Percentiles rank a stretch among this genome's conserved stretches.
Conservation (phyloP, 305 asterid genomes). For the Fraxinus paxiana region DNA sequence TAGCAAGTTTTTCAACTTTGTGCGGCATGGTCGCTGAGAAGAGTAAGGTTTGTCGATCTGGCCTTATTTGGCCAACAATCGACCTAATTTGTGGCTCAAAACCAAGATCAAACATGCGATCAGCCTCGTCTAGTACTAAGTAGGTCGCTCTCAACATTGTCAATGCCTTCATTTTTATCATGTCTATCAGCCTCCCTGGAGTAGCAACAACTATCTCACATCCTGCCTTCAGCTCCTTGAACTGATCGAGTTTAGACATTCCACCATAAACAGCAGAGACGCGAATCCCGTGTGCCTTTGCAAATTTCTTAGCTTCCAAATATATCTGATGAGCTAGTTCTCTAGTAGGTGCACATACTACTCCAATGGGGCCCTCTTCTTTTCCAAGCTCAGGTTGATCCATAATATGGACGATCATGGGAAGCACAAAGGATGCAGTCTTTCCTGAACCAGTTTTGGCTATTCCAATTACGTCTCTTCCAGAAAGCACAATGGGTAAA, state of each 20-base stretch:
- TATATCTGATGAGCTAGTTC: slow-evolving; percentile 94
- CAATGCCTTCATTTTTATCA: slow-evolving; percentile 91
- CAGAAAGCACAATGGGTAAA: slow-evolving; percentile 84
- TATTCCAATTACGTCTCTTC: slow-evolving; percentile 90
- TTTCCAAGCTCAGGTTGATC: slow-evolving; percentile 89
- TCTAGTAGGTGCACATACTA: slow-evolving; percentile 95
- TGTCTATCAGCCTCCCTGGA: slow-evolving; percentile 93
- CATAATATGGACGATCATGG: slow-evolving; percentile 88
- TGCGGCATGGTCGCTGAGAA: slow-evolving; percentile 98
- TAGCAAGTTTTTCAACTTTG: slow-evolving; percentile 90
- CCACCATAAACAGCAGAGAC: slow-evolving; percentile 98
- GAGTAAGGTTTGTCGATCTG: slow-evolving; percentile 88
- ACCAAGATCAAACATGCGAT: slow-evolving; percentile 98
- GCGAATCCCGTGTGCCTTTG: slow-evolving; percentile 76
- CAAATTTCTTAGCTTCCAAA: slow-evolving; percentile 86
- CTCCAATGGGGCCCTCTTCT: slow-evolving; percentile 97
- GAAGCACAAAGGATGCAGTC: slow-evolving; percentile 93
- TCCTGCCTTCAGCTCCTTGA: slow-evolving; percentile 94
- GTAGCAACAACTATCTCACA: slow-evolving; percentile 95
- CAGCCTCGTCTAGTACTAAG: slow-evolving; percentile 96
- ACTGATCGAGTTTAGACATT: slow-evolving; percentile 94
- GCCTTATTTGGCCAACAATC: slow-evolving; percentile 90
- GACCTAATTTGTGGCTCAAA: slow-evolving; percentile 97
- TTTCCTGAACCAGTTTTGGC: slow-evolving; percentile 99
- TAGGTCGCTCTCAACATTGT: slow-evolving; percentile 79